Conservation (phyloP, 768 basidiomycete species). For the Pleurotus pulmonarius region DNA sequence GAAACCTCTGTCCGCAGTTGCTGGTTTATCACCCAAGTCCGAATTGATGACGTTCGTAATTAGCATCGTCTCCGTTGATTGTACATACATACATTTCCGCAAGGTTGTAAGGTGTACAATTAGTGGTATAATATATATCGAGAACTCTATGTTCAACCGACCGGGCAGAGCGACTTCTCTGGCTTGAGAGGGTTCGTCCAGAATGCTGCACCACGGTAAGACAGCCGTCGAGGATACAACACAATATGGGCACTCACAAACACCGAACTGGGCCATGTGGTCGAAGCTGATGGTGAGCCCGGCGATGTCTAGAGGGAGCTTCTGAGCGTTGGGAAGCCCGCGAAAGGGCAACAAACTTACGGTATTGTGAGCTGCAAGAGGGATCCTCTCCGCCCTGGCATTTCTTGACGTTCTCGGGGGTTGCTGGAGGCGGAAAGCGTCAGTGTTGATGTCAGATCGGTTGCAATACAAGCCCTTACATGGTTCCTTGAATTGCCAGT, state of each 20-base stretch:
- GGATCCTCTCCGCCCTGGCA: not conserved
- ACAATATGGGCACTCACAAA: not conserved
- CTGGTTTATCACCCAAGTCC: no score
- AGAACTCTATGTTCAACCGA: not conserved
- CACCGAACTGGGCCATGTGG: conserved; percentile 6
- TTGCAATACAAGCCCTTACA: not conserved
- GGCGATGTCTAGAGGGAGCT: not conserved
- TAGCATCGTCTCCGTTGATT: no score
- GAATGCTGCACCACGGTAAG: not conserved
- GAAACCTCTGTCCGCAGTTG: no score
- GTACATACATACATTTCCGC: no score
- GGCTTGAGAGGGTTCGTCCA: conserved; percentile 4
- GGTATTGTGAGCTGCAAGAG: not conserved
- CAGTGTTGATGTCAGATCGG: not conserved
- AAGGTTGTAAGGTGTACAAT: not conserved
- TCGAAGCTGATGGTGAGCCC: conserved; percentile 6
- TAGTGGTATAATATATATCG: not conserved
- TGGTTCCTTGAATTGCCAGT: conserved; percentile 6
- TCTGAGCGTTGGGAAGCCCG: not conserved
- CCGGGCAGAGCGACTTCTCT: not conserved
- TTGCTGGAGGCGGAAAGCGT: not conserved
- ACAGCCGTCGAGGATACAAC: no score
- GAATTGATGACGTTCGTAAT: no score
- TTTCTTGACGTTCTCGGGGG: not conserved
- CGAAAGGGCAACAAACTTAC: not conserved